Base-by-base conservation (phyloP, 306 rosid genomes). In the Vigna radiata region DNA sequence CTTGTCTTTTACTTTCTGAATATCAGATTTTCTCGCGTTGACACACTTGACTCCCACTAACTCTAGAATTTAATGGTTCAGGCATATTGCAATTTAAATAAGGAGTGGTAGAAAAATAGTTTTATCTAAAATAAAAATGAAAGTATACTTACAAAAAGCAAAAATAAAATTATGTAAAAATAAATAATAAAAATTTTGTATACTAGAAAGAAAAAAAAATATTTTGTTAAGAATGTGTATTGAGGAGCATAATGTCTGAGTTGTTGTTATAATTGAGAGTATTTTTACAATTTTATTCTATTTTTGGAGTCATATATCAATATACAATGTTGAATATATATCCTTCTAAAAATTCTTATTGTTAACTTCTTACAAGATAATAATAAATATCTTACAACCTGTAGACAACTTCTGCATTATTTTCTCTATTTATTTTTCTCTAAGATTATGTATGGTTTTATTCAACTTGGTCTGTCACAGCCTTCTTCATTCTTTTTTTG, bases 401-500 rank as follows among this genome's bases (percentile, higher is more conserved):
- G 14, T 61, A 31, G 44, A 61, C 68, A 59, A 43, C 9, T 36
- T 43, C 53, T 41, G 29, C 7, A 43, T 43, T 43, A 66, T 43
- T 18, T 66, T 16, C 14, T 36, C 47, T 64, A 64, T 64, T 64
- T 64, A 12, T 55, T 55, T 29, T 4, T 48, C 18, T 17, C 53
- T 43, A 59, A 29, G 31, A 59, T 59, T 73, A 9, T 18, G 49
- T 59, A 9, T 18, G 49, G 3, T 11, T 58, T 56, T 73, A 60
- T 78, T 78, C 62, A 39, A 29, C 52, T 46, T 19, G 27, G 56
- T 46, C 17, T 31, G 64, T 71, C 21, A 12, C 37, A 39, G 11
- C n/a, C 41, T 76, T 64, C 29, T 8, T 14, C 62, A 72, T 53
- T 44, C 78, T 39, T 63, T 41, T 41, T 71, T 48, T 72, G 39